Evolutionary conservation across 805 yeast genomes (phyloP), one percentile per base, ranked within the genome.

Genomic region (Saccharomycodes ludwigii): DNA sequence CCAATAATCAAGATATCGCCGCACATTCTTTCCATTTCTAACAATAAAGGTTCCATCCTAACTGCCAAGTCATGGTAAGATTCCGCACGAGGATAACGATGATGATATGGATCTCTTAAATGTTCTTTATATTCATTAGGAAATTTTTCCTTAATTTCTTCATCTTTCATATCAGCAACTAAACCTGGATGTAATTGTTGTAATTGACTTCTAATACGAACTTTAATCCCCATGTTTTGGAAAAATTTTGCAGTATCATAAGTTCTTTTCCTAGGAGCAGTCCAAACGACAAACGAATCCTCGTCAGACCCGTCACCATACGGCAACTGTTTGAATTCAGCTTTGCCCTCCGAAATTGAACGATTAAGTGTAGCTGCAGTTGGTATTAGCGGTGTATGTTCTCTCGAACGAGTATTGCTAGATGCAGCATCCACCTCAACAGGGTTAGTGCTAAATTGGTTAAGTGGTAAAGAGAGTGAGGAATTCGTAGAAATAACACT

Each of bases 31-130:
- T 91, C 99, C 74, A 91, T 77, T 54, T 91, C 97, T 51, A 91
- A 65, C 38, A 91, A 73, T 34, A 91, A 63, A 0, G 97, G 95
- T 56, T 91, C 98, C 59, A 91, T 70, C 44, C 95, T 74, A 22
- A 91, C 78, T 0, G 98, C 97, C 35, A 91, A 66, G 55, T 91
- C 99, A 56, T 91, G 98, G 50, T 85, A 91, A 31, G 93, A 81
- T 58, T 91, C 99, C 0, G 94, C 84, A 30, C 97, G 66, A 3
- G 95, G 82, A 50, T 71, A 91, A 37, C 98, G 65, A 50, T 79
- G 88, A 56, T 91, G 96, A 50, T 91, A 91, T 2, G 95, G 95
- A 52, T 88, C 96, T 37, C 63, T 56, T 35, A 57, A 34, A 48
- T 73, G 80, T 43, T 68, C 74, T 38, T 61, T 66, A 49, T 67